These are phyloP conservation scores for Rutstroemia sp. DNA, from an alignment of 2,329 filamentous ascomycete species.

Conservation along the genomic window DNA sequence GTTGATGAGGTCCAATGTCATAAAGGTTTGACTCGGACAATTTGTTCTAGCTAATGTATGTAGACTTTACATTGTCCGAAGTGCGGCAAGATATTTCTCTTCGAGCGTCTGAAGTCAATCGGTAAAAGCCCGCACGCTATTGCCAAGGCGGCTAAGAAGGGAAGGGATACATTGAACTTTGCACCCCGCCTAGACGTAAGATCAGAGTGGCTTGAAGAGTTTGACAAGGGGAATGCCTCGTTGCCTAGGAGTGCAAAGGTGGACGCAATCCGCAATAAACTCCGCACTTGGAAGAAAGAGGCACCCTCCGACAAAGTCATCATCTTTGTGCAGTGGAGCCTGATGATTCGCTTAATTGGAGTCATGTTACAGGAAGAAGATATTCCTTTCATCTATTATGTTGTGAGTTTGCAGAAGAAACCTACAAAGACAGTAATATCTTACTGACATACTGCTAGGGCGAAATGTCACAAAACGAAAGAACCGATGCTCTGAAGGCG, in stretches of 20 bases:
- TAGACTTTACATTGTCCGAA: neutral
- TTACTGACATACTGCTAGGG: neutral
- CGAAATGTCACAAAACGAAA: neutral
- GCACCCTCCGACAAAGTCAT: neutral
- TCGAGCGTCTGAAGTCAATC: neutral
- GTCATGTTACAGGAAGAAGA: neutral
- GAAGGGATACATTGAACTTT: neutral
- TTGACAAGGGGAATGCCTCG: neutral
- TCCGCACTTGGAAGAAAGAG: neutral
- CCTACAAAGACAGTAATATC: no score
- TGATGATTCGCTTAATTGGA: conserved; percentile 2
- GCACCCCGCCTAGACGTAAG: neutral
- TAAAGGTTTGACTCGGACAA: no score
- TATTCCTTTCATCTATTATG: neutral
- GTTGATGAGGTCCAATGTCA: neutral
- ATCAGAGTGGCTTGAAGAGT: conserved; percentile 1
- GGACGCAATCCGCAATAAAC: neutral
- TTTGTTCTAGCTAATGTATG: no score
- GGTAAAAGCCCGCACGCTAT: neutral
- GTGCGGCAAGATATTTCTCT: neutral
- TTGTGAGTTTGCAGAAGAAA: neutral
- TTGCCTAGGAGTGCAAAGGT: neutral
- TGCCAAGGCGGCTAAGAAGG: neutral
- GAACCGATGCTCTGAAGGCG: neutral
- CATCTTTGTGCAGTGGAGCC: neutral